These are phyloP conservation scores for Royoungia palumana DNA, from an alignment of 768 basidiomycete genomes.

Conservation along the genomic window DNA sequence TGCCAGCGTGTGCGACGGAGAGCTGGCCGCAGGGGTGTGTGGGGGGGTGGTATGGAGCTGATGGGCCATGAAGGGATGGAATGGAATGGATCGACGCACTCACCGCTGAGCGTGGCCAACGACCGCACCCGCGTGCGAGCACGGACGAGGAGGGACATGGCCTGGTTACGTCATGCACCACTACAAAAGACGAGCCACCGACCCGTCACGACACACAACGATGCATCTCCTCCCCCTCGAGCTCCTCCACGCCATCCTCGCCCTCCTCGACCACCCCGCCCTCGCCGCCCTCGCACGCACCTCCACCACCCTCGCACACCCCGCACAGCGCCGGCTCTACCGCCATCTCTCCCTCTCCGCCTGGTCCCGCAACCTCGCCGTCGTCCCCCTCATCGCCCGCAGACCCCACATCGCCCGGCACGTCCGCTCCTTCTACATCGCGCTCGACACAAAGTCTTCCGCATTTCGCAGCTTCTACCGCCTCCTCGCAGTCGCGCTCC, in stretches of 20 bases:
- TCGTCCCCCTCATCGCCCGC: slow-evolving; percentile 54
- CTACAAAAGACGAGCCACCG: too few relatives aligned
- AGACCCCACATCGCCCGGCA: slow-evolving; percentile 54
- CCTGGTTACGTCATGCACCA: slow-evolving; percentile 17
- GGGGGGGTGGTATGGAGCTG: slow-evolving; percentile 55
- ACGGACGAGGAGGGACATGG: slow-evolving; percentile 2
- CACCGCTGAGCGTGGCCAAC: too few relatives aligned
- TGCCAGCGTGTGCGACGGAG: slow-evolving; percentile 47
- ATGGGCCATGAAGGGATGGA: neutral
- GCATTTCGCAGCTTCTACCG: slow-evolving; percentile 47
- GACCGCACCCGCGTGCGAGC: neutral
- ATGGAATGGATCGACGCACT: too few relatives aligned
- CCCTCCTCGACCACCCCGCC: slow-evolving; percentile 22
- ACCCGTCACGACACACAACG: too few relatives aligned
- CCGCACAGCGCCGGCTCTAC: slow-evolving; percentile 64
- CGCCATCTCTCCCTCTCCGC: slow-evolving; percentile 49
- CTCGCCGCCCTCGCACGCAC: slow-evolving; percentile 51
- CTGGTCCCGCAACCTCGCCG: slow-evolving; percentile 42
- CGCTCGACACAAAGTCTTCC: slow-evolving; percentile 39
- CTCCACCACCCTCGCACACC: slow-evolving; percentile 38
- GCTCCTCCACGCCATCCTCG: slow-evolving; percentile 54
- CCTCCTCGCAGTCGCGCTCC: slow-evolving; percentile 50
- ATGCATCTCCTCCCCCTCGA: slow-evolving; percentile 49
- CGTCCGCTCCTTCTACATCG: slow-evolving; percentile 62
- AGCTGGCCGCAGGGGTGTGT: slow-evolving; percentile 68